Percentiles rank a stretch among this genome's conserved stretches.
These are phyloP conservation scores for Atalantia buxifolia DNA, from an alignment of 345 rosid species.

Conservation along the genomic window DNA sequence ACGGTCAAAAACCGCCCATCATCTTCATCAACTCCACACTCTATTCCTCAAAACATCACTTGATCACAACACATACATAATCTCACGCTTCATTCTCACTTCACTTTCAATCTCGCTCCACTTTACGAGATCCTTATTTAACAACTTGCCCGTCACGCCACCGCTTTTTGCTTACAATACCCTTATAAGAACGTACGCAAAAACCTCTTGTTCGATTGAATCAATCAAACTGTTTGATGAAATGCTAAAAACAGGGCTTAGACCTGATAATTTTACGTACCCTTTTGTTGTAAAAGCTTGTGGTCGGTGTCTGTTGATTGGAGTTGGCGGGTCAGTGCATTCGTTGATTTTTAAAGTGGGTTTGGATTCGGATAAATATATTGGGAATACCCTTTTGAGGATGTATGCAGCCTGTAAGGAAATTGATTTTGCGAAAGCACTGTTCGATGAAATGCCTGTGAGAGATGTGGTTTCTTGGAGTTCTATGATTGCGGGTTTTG, in stretches of 20 bases:
- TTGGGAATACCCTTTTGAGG: conserved; percentile 26
- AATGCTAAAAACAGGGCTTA: conserved; percentile 19
- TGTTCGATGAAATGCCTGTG: conserved; percentile 35
- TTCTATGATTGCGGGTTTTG: conserved; percentile 47
- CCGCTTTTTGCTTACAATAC: conserved; percentile 31
- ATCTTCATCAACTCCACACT: conserved; percentile 27
- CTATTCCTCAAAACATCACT: conserved; percentile 25
- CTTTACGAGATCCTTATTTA: conserved; percentile 19
- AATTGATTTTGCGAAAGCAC: conserved; percentile 27
- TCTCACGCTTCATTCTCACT: conserved; percentile 22
- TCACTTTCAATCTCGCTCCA: conserved; percentile 18
- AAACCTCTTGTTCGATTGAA: conserved; percentile 14
- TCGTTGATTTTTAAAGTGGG: conserved; percentile 23
- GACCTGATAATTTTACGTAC: conserved; percentile 25
- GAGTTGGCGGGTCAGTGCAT: conserved; percentile 21
- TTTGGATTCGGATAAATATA: conserved; percentile 21
- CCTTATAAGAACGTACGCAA: conserved; percentile 20
- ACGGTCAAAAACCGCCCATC: conserved; percentile 15
- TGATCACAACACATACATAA: neutral
- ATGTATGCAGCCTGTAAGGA: conserved; percentile 30
- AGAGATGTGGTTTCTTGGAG: conserved; percentile 54
- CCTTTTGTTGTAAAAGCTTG: conserved; percentile 33
- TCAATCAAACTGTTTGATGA: conserved; percentile 19
- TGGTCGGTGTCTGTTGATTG: conserved; percentile 17
- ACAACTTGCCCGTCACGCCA: conserved; percentile 11